Percentiles rank a stretch among this genome's conserved stretches.
Evolutionary conservation across 345 rosid genomes (phyloP).

Genomic region (Eucalyptus guilfoylei): DNA sequence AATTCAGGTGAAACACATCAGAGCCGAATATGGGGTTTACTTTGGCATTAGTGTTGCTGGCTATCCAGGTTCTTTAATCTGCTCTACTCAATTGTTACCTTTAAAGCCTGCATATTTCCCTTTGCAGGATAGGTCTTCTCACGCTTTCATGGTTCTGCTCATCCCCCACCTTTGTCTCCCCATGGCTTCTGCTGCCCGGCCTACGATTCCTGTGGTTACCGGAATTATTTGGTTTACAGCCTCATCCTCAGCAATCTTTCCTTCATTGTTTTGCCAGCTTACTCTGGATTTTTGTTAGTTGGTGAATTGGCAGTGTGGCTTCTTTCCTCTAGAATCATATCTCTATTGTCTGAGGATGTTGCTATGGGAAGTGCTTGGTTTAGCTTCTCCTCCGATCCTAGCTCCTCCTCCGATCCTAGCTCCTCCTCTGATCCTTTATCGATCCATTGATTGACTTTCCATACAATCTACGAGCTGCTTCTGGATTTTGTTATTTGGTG

Average conservation of each 20-base stretch:
- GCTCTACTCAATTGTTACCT: no score
- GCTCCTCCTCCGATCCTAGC: background rate
- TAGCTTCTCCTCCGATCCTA: background rate
- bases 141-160: no score
- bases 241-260: background rate
- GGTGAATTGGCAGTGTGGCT: background rate
- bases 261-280: background rate
- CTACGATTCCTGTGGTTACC: background rate
- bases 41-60: no score
- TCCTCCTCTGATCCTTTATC: background rate
- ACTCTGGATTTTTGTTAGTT: background rate
- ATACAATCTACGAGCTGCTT: background rate
- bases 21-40: no score
- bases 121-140: no score
- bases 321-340: background rate
- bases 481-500: background rate
- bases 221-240: background rate
- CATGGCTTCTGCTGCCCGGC: no score
- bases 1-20: no score
- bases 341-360: background rate
- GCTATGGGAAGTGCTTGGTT: background rate
- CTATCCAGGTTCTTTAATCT: no score
- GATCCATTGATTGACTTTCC: background rate
- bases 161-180: no score
- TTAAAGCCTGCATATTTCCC: no score